These are phyloP conservation scores for Diaporthe nobilis DNA, from an alignment of 2,329 filamentous ascomycete species.

Conservation along the genomic window DNA sequence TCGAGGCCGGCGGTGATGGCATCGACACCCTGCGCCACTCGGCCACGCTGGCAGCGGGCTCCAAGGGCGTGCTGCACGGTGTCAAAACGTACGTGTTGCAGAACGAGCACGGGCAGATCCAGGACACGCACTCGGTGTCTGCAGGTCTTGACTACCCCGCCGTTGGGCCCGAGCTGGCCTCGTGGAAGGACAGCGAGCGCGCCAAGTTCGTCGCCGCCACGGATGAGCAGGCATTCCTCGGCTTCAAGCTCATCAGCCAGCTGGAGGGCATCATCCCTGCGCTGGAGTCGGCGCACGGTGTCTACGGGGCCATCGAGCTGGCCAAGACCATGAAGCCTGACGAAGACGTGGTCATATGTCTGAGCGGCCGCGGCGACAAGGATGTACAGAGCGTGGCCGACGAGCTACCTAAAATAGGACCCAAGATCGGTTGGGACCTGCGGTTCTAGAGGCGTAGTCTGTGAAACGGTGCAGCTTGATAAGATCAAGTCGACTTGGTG, in stretches of 20 bases:
- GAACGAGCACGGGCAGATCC: constrained; percentile 92
- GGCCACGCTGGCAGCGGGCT: constrained; percentile 87
- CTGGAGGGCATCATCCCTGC: constrained; percentile 97
- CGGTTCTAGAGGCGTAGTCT: constrained; percentile 63
- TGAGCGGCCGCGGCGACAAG: constrained; percentile 96
- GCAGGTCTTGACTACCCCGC: constrained; percentile 97
- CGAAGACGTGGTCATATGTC: constrained; percentile 92
- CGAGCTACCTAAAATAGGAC: constrained; percentile 88
- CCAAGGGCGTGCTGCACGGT: constrained; percentile 94
- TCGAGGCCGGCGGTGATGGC: constrained; percentile 96
- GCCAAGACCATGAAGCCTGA: constrained; percentile 93
- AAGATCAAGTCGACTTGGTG: not conserved
- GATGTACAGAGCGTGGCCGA: constrained; percentile 99
- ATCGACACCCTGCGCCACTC: constrained; percentile 88
- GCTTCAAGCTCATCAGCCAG: constrained; percentile 87
- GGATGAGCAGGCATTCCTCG: constrained; percentile 89
- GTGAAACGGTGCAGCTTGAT: not conserved
- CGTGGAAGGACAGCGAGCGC: constrained; percentile 91
- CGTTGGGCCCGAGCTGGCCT: constrained; percentile 91
- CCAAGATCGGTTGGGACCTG: constrained; percentile 84
- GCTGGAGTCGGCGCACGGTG: constrained; percentile 91
- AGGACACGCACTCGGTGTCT: constrained; percentile 95
- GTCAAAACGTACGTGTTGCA: constrained; percentile 97
- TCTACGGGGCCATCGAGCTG: constrained; percentile 89
- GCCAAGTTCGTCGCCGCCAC: constrained; percentile 93